Evolutionary conservation across 2,329 filamentous ascomycete species (phyloP).

Genomic region (Torrubiella hemipterigena): DNA sequence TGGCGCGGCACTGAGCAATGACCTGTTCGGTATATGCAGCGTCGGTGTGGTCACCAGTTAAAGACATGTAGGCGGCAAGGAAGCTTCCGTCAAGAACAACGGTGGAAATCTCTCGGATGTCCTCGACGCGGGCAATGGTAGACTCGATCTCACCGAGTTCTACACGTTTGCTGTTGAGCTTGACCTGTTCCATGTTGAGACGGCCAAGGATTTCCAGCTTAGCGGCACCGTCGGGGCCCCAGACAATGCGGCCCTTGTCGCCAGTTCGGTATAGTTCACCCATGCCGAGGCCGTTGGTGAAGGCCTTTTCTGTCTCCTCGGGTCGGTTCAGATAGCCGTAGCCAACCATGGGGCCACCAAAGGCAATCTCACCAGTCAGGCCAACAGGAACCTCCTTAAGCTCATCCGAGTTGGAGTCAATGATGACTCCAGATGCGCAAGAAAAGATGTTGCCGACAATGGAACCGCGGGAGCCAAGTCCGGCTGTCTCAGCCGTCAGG

Average conservation of each 20-base stretch:
- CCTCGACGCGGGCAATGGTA: no score
- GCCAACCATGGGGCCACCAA: conserved; percentile 62
- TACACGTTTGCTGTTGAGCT: conserved; percentile 61
- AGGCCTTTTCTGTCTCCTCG: conserved; percentile 46
- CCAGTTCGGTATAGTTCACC: conserved; percentile 65
- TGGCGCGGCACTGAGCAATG: no score
- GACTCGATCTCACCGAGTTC: conserved; percentile 67
- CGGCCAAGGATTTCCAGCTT: conserved; percentile 48
- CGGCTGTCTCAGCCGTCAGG: conserved; percentile 9
- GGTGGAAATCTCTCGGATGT: no score
- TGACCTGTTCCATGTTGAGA: conserved; percentile 57
- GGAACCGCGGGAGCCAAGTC: conserved; percentile 18
- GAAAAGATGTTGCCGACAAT: no score
- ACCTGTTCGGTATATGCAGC: no score
- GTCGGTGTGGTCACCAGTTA: no score
- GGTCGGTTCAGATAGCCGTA: conserved; percentile 55
- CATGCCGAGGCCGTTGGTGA: conserved; percentile 49
- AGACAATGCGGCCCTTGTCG: conserved; percentile 61
- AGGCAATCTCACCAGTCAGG: conserved; percentile 63
- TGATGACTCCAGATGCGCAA: no score
- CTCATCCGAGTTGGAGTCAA: conserved; percentile 15
- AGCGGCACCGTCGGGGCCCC: conserved; percentile 48
- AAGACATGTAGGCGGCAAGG: no score
- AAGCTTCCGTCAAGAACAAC: no score
- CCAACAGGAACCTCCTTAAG: conserved; percentile 49